phyloP scores from a whole-genome alignment of 108 stramenopile species.

The Nitzschia putrida region DNA sequence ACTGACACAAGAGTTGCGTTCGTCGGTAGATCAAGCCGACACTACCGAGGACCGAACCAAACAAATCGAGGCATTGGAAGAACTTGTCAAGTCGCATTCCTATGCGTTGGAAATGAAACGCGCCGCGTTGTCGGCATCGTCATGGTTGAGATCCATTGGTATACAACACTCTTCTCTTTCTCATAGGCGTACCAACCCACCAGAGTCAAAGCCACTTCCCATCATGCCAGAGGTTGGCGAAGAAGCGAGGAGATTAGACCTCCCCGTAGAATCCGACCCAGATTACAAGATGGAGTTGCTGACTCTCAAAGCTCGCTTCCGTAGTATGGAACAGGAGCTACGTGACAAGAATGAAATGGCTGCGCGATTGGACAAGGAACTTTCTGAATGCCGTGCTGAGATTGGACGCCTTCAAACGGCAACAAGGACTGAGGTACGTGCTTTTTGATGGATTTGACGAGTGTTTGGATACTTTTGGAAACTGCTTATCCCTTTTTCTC shows the following conservation, averaged over 20 bases:
- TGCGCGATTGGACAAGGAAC: conserved; percentile 60
- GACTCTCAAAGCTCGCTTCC: conserved; percentile 48
- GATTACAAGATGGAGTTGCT: conserved; percentile 35
- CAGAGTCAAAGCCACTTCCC: neutral
- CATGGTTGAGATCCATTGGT: conserved; percentile 71
- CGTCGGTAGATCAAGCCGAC: conserved; percentile 14
- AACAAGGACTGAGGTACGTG: conserved; percentile 38
- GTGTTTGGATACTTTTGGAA: neutral
- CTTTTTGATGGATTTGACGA: neutral
- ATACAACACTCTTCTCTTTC: neutral
- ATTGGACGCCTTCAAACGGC: conserved; percentile 68
- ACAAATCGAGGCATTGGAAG: conserved; percentile 26
- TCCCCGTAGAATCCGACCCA: conserved; percentile 1
- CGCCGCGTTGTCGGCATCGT: conserved; percentile 56
- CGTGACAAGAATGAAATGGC: conserved; percentile 43
- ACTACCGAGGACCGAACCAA: neutral
- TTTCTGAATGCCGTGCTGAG: conserved; percentile 72
- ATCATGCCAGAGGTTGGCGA: conserved; percentile 6
- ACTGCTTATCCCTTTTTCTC: conserved; percentile 8
- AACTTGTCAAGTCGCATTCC: conserved; percentile 54
- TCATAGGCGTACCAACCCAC: neutral
- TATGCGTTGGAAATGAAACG: conserved; percentile 70
- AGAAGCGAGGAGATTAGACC: neutral
- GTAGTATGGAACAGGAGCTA: conserved; percentile 35
- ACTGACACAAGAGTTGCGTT: conserved; percentile 16